Evolutionary conservation across 1,284 basidiomycete genomes (phyloP).

Genomic region (Malassezia restricta): DNA sequence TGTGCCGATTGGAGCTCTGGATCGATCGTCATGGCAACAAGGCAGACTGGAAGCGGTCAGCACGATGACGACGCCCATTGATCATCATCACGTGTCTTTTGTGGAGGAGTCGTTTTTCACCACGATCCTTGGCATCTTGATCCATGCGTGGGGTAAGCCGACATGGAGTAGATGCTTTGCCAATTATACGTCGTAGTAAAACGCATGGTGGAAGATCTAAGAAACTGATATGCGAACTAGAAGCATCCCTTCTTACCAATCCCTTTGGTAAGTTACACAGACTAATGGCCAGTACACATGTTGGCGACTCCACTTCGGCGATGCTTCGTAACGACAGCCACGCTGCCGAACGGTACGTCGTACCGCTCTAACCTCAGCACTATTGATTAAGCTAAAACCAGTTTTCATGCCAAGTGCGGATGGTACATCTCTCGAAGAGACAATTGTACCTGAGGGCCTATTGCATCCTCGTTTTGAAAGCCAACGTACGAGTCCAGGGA

Average conservation of each 20-base stretch:
- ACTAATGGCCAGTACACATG: slow-evolving; percentile 12
- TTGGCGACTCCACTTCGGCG: slow-evolving; percentile 14
- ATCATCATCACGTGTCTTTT: slow-evolving; percentile 3
- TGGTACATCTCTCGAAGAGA: neutral
- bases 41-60: neutral
- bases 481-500: slow-evolving; percentile 6
- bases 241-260: no score
- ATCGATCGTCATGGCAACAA: slow-evolving; percentile 8
- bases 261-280: no score
- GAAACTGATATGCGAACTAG: no score
- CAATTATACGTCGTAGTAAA: no score
- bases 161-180: no score
- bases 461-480: slow-evolving; percentile 16
- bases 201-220: no score
- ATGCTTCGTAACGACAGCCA: slow-evolving; percentile 12
- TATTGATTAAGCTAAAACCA: slow-evolving; percentile 16
- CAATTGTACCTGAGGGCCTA: slow-evolving; percentile 12
- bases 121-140: no score
- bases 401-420: neutral
- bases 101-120: neutral
- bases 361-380: neutral
- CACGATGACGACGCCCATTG: neutral
- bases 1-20: slow-evolving; percentile 8
- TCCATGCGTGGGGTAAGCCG: no score
- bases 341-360: slow-evolving; percentile 12